Base-by-base conservation (phyloP, 2,329 filamentous ascomycete species). In the Exophiala calicioides region DNA sequence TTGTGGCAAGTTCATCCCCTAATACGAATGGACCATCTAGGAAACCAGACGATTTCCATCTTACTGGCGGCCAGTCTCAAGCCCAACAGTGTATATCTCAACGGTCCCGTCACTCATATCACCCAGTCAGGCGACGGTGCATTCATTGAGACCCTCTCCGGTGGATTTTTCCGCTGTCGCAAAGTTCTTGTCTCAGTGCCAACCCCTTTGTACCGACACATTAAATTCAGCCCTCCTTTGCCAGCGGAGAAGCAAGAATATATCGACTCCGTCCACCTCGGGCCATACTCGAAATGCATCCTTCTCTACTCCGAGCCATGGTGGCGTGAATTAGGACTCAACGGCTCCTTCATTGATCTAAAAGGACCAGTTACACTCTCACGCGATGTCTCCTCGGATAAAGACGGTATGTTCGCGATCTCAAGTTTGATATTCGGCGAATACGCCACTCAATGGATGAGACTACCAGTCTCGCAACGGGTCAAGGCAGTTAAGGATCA, bases 121-220 rank as follows among this genome's bases (percentile, higher is more conserved):
- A 26, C 15, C 10, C 42, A 45, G 18, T 30, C 19, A 12, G 15
- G 23, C 3, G 33, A 15, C 4, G 42, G 42, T n/a, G 33, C 16
- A 6, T 2, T 38, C 5, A 24, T 38, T 13, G 13, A 12, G 4
- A 38, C 42, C 1, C 5, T n/a, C 3, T 21, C 18, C 12, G 24
- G 32, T 9, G 23, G 16, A 5, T 6, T 31, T 4, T 38, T 38
- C 23, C 42, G 26, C 12, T 10, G n/a, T 15, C 63, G 64, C 5
- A 72, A 71, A 21, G 69, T 77, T n/a, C 72, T 81, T 35, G 58
- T 71, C 0, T 70, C 76, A 0, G 61, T 79, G n/a, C n/a, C n/a
- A n/a, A n/a, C n/a, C n/a, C n/a, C n/a, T n/a, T n/a, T n/a, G n/a
- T n/a, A n/a, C n/a, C n/a, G n/a, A n/a, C n/a, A n/a, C n/a, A n/a